Conservation (phyloP, 2,329 filamentous ascomycete genomes). For the Pyrenochaeta sp. region DNA sequence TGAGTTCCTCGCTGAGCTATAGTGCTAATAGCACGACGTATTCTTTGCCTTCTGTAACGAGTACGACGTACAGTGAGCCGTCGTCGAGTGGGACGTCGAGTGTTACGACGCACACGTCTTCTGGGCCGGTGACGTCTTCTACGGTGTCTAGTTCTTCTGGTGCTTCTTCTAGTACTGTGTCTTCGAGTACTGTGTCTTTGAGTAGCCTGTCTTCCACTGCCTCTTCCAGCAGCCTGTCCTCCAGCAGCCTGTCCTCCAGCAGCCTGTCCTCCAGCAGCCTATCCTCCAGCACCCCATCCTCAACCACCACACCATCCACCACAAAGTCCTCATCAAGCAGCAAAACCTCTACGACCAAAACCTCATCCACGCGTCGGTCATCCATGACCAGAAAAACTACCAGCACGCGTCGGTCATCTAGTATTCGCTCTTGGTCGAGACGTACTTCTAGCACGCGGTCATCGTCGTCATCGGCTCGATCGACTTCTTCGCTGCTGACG, state of each 20-base stretch:
- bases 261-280: not conserved
- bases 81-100: no score
- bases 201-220: not conserved
- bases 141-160: no score
- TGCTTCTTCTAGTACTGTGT: not conserved
- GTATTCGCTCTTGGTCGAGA: no score
- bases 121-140: no score
- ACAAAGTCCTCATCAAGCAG: not conserved
- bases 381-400: no score
- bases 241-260: not conserved
- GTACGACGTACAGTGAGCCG: not conserved
- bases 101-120: no score
- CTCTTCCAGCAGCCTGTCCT: not conserved
- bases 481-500: no score
- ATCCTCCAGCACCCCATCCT: not conserved
- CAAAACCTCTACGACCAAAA: no score
- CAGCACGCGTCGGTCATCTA: no score
- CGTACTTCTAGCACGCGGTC: no score
- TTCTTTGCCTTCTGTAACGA: not conserved
- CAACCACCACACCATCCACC: not conserved
- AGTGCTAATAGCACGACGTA: not conserved
- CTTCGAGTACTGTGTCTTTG: not conserved
- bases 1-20: not conserved
- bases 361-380: no score
- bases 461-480: no score